Evolutionary conservation across 495 filamentous ascomycete genomes (phyloP), one percentile per base, ranked within the genome.

Genomic region (Neurospora sp.): DNA sequence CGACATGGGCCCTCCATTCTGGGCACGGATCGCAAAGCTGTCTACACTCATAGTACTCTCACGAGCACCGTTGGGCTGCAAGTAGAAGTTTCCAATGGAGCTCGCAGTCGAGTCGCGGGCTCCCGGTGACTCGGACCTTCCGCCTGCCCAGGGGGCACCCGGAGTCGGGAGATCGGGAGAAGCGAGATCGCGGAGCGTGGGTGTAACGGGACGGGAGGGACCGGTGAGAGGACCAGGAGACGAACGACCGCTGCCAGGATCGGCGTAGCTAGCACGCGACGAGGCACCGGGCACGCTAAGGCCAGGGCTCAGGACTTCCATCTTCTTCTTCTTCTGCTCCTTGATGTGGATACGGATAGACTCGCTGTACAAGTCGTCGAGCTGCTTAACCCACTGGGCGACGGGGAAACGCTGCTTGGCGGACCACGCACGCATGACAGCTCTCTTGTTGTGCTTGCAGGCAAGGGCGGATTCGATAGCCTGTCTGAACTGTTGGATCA

Each of bases 381-480:
- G 74, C 75, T 89, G 86, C 75, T 89, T 86, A 42, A 90, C 80
- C 89, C 89, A 91, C 72, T 91, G 89, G 3, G 87, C 88, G 31
- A 91, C 91, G 9, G 92, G 92, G 81, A 93, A 94, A 9, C 92
- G 87, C 75, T 94, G 91, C 76, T 90, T 89, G 3, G 90, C 90
- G n/a, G 90, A 91, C 38, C 89, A 85, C 53, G 92, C 92, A 70
- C 92, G 85, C 92, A 94, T 93, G 78, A 87, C 86, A 0, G 88
- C 87, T 69, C 91, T 68, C 73, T 79, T 79, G 12, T 40, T 35
- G 81, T 39, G 84, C 84, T 89, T 88, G 2, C 90, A 92, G 38
- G 83, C 87, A 71, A 94, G 79, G 0, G 91, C 91, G 38, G 86
- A 88, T 31, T 87, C 81, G 73, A 93, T 91, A 18, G 91, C 89